Conservation (phyloP, 164 flowering plant species). For the Berberis thunbergii region DNA sequence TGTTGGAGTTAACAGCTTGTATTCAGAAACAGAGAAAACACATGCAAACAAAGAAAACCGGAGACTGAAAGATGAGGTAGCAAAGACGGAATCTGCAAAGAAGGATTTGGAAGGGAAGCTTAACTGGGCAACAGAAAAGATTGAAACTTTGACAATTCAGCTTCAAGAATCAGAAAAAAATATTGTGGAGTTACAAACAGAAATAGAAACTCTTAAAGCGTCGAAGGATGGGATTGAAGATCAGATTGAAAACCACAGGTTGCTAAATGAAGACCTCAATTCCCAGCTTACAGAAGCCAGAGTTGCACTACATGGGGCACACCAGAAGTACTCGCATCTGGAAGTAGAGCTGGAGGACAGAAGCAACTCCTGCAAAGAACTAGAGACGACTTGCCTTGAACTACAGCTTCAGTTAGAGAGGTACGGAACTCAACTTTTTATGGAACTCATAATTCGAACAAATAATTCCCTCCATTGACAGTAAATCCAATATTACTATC, state of each 20-base stretch:
- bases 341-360: constrained; percentile 74
- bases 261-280: constrained; percentile 64
- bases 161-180: constrained; percentile 38
- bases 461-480: neutral
- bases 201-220: constrained; percentile 34
- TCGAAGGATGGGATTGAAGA: constrained; percentile 45
- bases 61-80: constrained; percentile 32
- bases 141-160: constrained; percentile 25
- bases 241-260: constrained; percentile 56
- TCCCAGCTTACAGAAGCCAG: constrained; percentile 58
- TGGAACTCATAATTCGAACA: too few relatives aligned
- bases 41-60: neutral
- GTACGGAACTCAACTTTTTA: constrained; percentile 21
- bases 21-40: constrained; percentile 10
- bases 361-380: constrained; percentile 53
- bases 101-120: constrained; percentile 40
- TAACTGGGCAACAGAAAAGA: constrained; percentile 22
- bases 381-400: constrained; percentile 77
- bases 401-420: constrained; percentile 86
- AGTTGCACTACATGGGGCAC: constrained; percentile 46
- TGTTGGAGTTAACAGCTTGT: constrained; percentile 5
- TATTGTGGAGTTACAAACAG: constrained; percentile 28
- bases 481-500: constrained; percentile 1
- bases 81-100: constrained; percentile 23
- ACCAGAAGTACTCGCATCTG: constrained; percentile 52